Evolutionary conservation across 1,284 basidiomycete species (phyloP), one percentile per base, ranked within the genome.

Genomic region (Prillingera fragicola): DNA sequence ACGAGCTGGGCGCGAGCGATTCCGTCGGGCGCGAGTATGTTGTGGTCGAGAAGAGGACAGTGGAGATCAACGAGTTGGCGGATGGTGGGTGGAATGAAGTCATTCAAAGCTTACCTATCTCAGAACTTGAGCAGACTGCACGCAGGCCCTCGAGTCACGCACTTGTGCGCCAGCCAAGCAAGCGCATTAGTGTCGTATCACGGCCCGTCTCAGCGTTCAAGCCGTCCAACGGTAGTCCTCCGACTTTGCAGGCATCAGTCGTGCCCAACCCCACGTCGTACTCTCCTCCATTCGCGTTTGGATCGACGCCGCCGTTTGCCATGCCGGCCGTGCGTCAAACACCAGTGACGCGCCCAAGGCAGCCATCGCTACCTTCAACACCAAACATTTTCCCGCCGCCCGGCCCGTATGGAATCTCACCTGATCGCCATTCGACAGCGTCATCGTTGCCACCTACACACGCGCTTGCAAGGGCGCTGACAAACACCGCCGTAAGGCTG

Each of bases 401-500:
- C n/a, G 40, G 43, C 4, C n/a, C 46, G 13, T 48, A 49, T 19
- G 46, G 41, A 10, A 48, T 52, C 22, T 49, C 50, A 43, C 24
- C 41, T 4, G 48, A 50, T 18, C 45, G 52, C 18, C 41, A 35
- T 45, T 13, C 54, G 62, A 52, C 62, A 12, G 67, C 69, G 4
- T 56, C 60, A 3, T 57, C 62, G n/a, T 38, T 63, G 15, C 48
- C 48, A 2, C 54, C 63, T 29, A 59, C 62, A 8, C 87, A 85
- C 47, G 84, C 86, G 0, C 77, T 91, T 4, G 85, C 88, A 38
- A 81, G 89, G 9, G 92, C 89, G 0, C 75, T 96, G 38, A 90
- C 80, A 55, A 77, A 88, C 31, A 91, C 91, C 0, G 85, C 86
- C n/a, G 85, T 90, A 67, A 90, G 87, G 60, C 75, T 95, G 4